These are phyloP conservation scores for Excoecaria cochinchinensis DNA, from an alignment of 345 rosid genomes.

Conservation along the genomic window DNA sequence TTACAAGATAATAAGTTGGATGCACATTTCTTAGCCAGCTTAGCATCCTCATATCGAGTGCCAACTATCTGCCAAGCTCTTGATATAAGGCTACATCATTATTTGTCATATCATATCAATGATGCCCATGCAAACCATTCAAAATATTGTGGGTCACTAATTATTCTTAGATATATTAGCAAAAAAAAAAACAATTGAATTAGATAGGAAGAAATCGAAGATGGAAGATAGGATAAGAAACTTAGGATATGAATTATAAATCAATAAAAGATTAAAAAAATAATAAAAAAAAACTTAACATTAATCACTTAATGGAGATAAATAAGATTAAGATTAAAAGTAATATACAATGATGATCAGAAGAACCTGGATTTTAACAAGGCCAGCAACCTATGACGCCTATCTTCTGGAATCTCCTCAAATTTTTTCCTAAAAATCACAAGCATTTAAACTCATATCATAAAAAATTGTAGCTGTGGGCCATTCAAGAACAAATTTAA, in stretches of 20 bases:
- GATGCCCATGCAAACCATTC: constrained; percentile 4
- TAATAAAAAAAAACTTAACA: constrained; percentile 13
- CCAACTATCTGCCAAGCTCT: constrained; percentile 85
- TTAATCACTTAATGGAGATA: constrained; percentile 11
- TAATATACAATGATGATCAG: background rate
- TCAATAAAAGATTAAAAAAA: background rate
- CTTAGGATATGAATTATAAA: background rate
- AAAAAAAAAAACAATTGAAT: background rate
- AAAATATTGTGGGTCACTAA: background rate
- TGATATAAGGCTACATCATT: constrained; percentile 60
- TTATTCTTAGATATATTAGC: background rate
- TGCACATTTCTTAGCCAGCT: constrained; percentile 51
- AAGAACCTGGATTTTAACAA: constrained; percentile 58
- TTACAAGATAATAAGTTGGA: constrained; percentile 44
- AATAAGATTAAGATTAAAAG: constrained; percentile 20
- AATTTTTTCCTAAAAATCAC: constrained; percentile 62
- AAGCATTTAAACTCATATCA: background rate
- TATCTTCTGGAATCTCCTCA: constrained; percentile 75
- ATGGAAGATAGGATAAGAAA: background rate
- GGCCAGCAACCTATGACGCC: constrained; percentile 62
- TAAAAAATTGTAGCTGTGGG: background rate
- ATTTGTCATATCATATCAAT: constrained; percentile 14
- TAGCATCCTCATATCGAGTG: constrained; percentile 58
- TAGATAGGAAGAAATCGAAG: constrained; percentile 1
- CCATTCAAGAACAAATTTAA: background rate